These are phyloP conservation scores for Leishmania arabica DNA, from an alignment of 208 protist species.

Conservation along the genomic window DNA sequence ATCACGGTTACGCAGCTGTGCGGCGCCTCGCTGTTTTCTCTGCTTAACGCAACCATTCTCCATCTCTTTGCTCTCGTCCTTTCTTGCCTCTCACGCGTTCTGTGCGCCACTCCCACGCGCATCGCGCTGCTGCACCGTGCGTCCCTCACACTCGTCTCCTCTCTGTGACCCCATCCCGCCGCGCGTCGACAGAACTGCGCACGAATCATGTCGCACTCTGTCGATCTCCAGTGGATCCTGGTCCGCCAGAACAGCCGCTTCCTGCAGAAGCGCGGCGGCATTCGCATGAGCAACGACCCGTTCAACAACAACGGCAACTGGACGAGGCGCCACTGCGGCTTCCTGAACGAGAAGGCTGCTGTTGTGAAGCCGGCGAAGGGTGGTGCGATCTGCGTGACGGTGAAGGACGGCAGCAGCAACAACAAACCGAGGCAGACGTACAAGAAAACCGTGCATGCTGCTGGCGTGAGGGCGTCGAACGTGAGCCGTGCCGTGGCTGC, in stretches of 20 bases:
- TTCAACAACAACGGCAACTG: constrained; percentile 92
- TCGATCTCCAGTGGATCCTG: constrained; percentile 86
- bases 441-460: constrained; percentile 65
- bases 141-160: neutral
- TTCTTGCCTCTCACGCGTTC: neutral
- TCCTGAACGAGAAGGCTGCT: constrained; percentile 73
- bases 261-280: constrained; percentile 82
- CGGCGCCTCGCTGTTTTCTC: neutral
- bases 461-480: constrained; percentile 73
- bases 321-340: constrained; percentile 86
- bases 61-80: neutral
- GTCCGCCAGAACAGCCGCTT: constrained; percentile 87
- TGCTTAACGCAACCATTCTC: neutral
- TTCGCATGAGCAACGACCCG: constrained; percentile 75
- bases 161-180: neutral
- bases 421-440: constrained; percentile 86
- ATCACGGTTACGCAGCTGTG: neutral
- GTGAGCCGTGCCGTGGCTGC: constrained; percentile 73
- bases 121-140: neutral
- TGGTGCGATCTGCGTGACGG: constrained; percentile 69
- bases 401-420: constrained; percentile 70
- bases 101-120: neutral
- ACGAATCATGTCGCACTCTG: constrained; percentile 76
- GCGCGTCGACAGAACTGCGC: constrained; percentile 12
- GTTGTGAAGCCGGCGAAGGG: constrained; percentile 79